A percentile compares a stretch with the other conserved stretches of the same genome.
phyloP scores from a whole-genome alignment of 495 filamentous ascomycete genomes.

The Thermothielavioides terrestris region DNA sequence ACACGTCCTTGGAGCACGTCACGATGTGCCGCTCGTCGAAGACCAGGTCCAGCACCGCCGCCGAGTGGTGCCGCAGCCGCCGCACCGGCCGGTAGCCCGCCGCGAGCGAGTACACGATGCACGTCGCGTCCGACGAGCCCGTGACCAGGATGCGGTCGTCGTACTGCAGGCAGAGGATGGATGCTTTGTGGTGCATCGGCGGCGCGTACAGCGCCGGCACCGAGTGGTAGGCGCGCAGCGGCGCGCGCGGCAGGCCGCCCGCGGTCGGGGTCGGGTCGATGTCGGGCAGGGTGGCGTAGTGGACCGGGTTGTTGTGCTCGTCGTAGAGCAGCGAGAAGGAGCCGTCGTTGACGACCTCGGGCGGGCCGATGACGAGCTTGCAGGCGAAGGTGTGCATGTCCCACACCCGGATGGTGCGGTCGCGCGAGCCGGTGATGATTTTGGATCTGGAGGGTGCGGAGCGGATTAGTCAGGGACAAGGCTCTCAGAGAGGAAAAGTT shows the following conservation, averaged over 20 bases:
- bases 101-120: slow-evolving; percentile 83
- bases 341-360: slow-evolving; percentile 38
- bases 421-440: slow-evolving; percentile 92
- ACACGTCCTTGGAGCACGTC: slow-evolving; percentile 90
- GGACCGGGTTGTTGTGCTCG: slow-evolving; percentile 31
- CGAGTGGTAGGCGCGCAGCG: slow-evolving; percentile 31
- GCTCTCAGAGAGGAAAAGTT: background rate
- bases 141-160: slow-evolving; percentile 89
- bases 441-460: slow-evolving; percentile 66
- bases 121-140: slow-evolving; percentile 83
- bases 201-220: slow-evolving; percentile 41
- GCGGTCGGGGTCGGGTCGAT: slow-evolving; percentile 13
- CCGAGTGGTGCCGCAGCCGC: slow-evolving; percentile 66
- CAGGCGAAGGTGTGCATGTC: slow-evolving; percentile 80
- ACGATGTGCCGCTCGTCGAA: slow-evolving; percentile 89
- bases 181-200: slow-evolving; percentile 64
- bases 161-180: slow-evolving; percentile 90
- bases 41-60: slow-evolving; percentile 85
- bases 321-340: slow-evolving; percentile 33
- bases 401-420: slow-evolving; percentile 93
- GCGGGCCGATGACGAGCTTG: slow-evolving; percentile 63
- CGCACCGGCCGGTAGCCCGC: slow-evolving; percentile 66
- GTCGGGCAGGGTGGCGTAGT: slow-evolving; percentile 42
- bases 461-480: slow-evolving; percentile 17
- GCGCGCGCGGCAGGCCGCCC: slow-evolving; percentile 11